Evolutionary conservation across 345 rosid species (phyloP).

Genomic region (Pelargonium nanum): DNA sequence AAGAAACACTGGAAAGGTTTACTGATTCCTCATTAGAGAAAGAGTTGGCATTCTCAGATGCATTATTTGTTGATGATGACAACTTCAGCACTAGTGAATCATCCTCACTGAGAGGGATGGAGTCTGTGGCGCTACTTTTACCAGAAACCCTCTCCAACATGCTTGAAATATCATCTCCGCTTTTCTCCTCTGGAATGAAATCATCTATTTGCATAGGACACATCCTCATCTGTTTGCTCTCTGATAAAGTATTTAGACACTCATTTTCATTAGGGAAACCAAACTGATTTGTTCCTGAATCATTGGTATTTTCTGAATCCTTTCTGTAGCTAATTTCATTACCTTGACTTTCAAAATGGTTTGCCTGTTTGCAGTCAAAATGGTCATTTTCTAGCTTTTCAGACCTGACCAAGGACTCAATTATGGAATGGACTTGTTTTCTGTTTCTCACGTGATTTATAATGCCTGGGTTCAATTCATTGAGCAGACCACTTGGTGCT

Average conservation of each 20-base stretch:
- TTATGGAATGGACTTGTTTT: constrained; percentile 83
- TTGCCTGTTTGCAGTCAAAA: constrained; percentile 18
- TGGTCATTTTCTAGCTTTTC: constrained; percentile 27
- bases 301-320: constrained; percentile 15
- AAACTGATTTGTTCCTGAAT: constrained; percentile 20
- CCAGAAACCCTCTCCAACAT: constrained; percentile 20
- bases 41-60: constrained; percentile 32
- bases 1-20: constrained; percentile 29
- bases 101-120: constrained; percentile 22
- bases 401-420: constrained; percentile 63
- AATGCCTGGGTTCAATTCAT: constrained; percentile 83
- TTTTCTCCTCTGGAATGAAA: constrained; percentile 15
- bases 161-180: constrained; percentile 22
- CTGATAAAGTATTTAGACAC: constrained; percentile 18
- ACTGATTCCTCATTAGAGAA: constrained; percentile 35
- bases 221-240: constrained; percentile 20
- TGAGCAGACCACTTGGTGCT: constrained; percentile 85
- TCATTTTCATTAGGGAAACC: constrained; percentile 21
- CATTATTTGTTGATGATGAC: constrained; percentile 34
- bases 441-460: constrained; percentile 81
- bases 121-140: constrained; percentile 12
- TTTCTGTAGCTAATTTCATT: constrained; percentile 18
- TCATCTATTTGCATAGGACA: constrained; percentile 15
- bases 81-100: constrained; percentile 37
- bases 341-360: constrained; percentile 23